Conservation (phyloP, 441 rosid genomes). For the Flueggea neowawraea region DNA sequence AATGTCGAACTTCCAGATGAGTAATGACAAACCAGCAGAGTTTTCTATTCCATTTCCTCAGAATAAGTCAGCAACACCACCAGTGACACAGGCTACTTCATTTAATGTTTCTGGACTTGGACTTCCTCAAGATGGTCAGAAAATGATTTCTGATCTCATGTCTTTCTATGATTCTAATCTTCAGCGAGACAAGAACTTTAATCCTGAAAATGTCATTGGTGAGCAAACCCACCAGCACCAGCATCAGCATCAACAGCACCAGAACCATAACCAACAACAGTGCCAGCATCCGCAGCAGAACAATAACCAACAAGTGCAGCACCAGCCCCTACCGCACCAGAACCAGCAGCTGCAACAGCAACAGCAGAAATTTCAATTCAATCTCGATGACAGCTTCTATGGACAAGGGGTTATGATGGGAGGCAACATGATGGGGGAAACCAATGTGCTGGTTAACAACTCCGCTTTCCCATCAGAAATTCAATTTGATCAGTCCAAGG, state of each 20-base stretch:
- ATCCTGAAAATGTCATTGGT: constrained; percentile 8
- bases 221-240: constrained; percentile 17
- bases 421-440: constrained; percentile 22
- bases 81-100: constrained; percentile 13
- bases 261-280: too few relatives aligned
- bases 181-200: constrained; percentile 23
- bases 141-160: constrained; percentile 31
- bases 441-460: constrained; percentile 20
- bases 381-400: constrained; percentile 24
- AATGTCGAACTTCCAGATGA: constrained; percentile 21
- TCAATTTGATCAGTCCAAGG: constrained; percentile 30
- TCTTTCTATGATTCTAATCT: constrained; percentile 30
- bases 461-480: constrained; percentile 21
- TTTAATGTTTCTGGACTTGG: constrained; percentile 28
- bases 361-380: constrained; percentile 27
- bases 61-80: constrained; percentile 12
- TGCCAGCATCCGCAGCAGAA: too few relatives aligned
- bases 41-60: constrained; percentile 28
- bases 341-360: too few relatives aligned
- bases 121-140: constrained; percentile 38
- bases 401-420: constrained; percentile 23
- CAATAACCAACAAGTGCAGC: too few relatives aligned
- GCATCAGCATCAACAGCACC: constrained; percentile 13
- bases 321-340: too few relatives aligned
- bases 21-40: constrained; percentile 14